Evolutionary conservation across 139 green algal genomes (phyloP), one percentile per base, ranked within the genome.

Genomic region (Dunaliella primolecta): DNA sequence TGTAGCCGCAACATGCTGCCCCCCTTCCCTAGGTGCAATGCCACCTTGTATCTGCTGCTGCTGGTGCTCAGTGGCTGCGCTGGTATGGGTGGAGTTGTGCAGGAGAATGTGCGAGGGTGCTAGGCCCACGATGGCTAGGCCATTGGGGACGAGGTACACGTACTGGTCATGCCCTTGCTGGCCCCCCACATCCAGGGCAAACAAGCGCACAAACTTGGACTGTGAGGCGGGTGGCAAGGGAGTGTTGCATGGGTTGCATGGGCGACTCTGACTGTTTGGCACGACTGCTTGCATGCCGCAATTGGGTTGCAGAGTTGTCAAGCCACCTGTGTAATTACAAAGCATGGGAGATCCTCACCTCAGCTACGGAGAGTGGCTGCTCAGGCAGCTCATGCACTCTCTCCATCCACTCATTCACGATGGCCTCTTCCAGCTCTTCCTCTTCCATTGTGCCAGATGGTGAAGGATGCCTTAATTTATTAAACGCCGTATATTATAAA

Each of bases 81-180:
- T 64, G 15, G 46, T 7, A 15, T 64, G 46, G 7, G 7, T 64
- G 46, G 7, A 15, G 20, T 37, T 3, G 15, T 2, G 75, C 30
- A 80, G 3, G 3, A 31, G 33, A 2, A 57, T n/a, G 33, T 88
- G 86, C 36, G 86, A 86, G 35, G 86, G 86, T 36, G 86, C 86
- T 0, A 89, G 82, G 2, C 86, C 86, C 20, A 89, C 71, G 2
- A 89, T 78, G 0, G 72, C 75, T 0, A 89, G 36, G 11, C 86
- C 86, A 70, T 89, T 89, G 11, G 86, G 86, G 27, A 82, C 82
- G 3, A 89, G 2, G 37, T 78, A 89, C 3, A 89, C 82, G 33
- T 89, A 89, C 33, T 89, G 86, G 32, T 89, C 86, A 46, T 89
- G 78, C 15, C 38, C n/a, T 0, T 2, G 0, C 0, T 25, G 15